A percentile compares a stretch with the other conserved stretches of the same genome.
Conservation (phyloP, 2,329 filamentous ascomycete genomes). For the Pseudogymnoascus sp. region DNA sequence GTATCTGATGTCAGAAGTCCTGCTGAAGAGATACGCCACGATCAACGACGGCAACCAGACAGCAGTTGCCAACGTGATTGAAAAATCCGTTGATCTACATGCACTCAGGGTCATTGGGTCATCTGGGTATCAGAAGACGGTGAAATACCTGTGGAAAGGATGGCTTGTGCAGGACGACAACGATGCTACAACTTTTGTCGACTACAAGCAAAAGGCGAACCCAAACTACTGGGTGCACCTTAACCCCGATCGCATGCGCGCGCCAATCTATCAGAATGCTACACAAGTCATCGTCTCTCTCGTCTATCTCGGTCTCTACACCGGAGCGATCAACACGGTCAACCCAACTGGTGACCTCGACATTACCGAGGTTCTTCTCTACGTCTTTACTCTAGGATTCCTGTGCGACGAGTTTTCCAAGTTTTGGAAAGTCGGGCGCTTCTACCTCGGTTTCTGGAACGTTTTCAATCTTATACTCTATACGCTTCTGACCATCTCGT, state of each 20-base stretch:
- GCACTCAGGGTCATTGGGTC: conserved; percentile 82
- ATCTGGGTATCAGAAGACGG: conserved; percentile 92
- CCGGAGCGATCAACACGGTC: conserved; percentile 86
- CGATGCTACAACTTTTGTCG: conserved; percentile 80
- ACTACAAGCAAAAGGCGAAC: conserved; percentile 77
- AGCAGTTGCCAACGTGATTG: conserved; percentile 75
- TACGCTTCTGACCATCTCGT: conserved; percentile 65
- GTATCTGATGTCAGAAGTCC: conserved; percentile 70
- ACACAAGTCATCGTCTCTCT: conserved; percentile 80
- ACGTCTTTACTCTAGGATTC: conserved; percentile 86
- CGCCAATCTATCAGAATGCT: conserved; percentile 85
- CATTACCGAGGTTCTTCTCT: conserved; percentile 72
- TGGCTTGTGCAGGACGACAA: conserved; percentile 96
- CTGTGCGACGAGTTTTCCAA: conserved; percentile 82
- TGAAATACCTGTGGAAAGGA: conserved; percentile 84
- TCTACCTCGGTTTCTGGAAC: conserved; percentile 95
- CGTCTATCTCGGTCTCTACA: conserved; percentile 78
- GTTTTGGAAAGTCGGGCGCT: conserved; percentile 86
- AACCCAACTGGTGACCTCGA: conserved; percentile 81
- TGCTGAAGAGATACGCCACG: conserved; percentile 85
- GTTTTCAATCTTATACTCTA: conserved; percentile 87
- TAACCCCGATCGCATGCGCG: conserved; percentile 89
- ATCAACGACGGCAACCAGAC: conserved; percentile 64
- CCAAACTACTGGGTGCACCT: conserved; percentile 72
- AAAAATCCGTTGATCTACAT: conserved; percentile 89